Percentiles rank a stretch among this genome's conserved stretches.
Conservation (phyloP, 805 yeast species). For the Starmerella bacillaris region DNA sequence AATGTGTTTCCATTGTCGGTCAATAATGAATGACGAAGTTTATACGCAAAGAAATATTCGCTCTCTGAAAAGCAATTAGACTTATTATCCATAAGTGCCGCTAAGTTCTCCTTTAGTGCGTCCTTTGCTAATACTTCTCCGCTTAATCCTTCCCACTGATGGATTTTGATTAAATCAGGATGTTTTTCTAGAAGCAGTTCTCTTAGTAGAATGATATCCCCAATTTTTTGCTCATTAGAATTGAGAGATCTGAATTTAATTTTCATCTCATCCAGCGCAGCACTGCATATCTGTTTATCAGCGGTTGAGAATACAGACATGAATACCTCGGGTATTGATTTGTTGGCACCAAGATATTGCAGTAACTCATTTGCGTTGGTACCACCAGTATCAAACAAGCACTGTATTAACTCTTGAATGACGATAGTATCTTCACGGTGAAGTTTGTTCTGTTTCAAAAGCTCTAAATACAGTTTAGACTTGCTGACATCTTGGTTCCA, state of each 20-base stretch:
- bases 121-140: neutral
- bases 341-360: too few relatives aligned
- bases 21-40: conserved; percentile 6
- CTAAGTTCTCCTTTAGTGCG: neutral
- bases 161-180: conserved; percentile 2
- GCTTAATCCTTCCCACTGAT: conserved; percentile 1
- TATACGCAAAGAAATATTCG: conserved; percentile 11
- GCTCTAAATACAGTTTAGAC: neutral
- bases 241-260: too few relatives aligned
- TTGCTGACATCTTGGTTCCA: neutral
- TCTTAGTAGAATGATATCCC: too few relatives aligned
- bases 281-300: too few relatives aligned
- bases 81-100: neutral
- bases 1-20: conserved; percentile 4
- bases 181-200: conserved; percentile 2
- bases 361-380: too few relatives aligned
- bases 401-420: neutral
- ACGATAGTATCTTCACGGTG: neutral
- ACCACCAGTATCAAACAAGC: too few relatives aligned
- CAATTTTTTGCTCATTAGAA: too few relatives aligned
- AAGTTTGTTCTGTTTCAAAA: neutral
- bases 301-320: too few relatives aligned
- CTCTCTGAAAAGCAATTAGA: neutral
- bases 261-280: too few relatives aligned
- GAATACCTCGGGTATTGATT: too few relatives aligned